phyloP scores from a whole-genome alignment of 345 rosid species.

The Iberis pinnata region DNA sequence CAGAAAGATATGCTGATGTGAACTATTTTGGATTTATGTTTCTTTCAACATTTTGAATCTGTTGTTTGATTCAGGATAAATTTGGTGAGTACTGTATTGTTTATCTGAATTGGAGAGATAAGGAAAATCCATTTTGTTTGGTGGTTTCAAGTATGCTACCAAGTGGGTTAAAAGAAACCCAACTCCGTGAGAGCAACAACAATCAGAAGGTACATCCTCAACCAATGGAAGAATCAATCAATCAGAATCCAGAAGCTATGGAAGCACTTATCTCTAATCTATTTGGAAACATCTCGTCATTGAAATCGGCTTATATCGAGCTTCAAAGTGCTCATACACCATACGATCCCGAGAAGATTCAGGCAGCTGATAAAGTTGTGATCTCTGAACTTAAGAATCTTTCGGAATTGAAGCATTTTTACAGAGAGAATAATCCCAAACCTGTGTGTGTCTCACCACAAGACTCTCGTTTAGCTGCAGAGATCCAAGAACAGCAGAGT shows the following conservation, averaged over 20 bases:
- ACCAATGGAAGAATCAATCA: conserved; percentile 73
- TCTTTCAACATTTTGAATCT: conserved; percentile 2
- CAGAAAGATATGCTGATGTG: background rate
- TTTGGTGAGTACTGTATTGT: conserved; percentile 1
- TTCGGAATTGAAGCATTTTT: conserved; percentile 72
- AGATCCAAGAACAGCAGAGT: conserved; percentile 85
- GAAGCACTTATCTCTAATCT: conserved; percentile 66
- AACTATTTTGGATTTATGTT: no score
- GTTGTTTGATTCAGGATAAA: conserved; percentile 7
- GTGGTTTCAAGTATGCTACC: conserved; percentile 67
- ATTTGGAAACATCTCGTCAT: conserved; percentile 61
- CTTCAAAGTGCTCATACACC: conserved; percentile 83
- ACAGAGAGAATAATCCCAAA: conserved; percentile 68
- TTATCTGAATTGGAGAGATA: conserved; percentile 4
- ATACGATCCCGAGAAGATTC: conserved; percentile 79
- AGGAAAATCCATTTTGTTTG: conserved; percentile 16
- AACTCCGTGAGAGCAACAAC: conserved; percentile 52
- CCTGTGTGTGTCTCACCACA: conserved; percentile 63
- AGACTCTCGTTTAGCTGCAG: conserved; percentile 86
- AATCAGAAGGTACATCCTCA: conserved; percentile 74
- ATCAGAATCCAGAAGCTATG: conserved; percentile 67
- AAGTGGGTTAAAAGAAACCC: conserved; percentile 67
- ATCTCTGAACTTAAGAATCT: conserved; percentile 70
- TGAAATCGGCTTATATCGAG: conserved; percentile 77
- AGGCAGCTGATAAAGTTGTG: conserved; percentile 72